These are phyloP conservation scores for Lagerstroemia speciosa DNA, from an alignment of 345 rosid genomes.

Conservation along the genomic window DNA sequence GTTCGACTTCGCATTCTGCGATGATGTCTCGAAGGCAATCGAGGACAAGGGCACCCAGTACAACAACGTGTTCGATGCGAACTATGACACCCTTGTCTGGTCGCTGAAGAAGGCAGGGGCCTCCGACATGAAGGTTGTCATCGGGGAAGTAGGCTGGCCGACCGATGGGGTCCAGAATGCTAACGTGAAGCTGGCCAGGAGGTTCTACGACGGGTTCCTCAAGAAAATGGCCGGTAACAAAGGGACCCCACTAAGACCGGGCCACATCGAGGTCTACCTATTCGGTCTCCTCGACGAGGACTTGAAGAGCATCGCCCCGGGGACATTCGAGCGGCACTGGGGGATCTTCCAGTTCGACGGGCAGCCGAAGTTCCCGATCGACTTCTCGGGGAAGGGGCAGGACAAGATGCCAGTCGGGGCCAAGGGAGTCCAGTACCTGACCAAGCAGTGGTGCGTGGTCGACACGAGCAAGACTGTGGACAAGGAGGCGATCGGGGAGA, in stretches of 20 bases:
- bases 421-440: constrained; percentile 52
- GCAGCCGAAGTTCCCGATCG: constrained; percentile 55
- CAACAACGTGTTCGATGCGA: constrained; percentile 70
- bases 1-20: constrained; percentile 51
- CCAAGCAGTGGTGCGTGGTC: constrained; percentile 51
- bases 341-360: constrained; percentile 77
- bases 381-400: constrained; percentile 48
- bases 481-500: constrained; percentile 1
- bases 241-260: constrained; percentile 65
- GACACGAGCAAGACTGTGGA: constrained; percentile 10
- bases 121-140: constrained; percentile 40
- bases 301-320: constrained; percentile 63
- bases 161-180: constrained; percentile 53
- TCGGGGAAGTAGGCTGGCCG: constrained; percentile 98
- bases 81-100: constrained; percentile 69
- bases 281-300: constrained; percentile 72
- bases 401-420: constrained; percentile 46
- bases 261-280: constrained; percentile 44
- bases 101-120: constrained; percentile 40
- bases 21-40: constrained; percentile 17
- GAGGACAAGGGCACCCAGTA: constrained; percentile 35
- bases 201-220: constrained; percentile 63
- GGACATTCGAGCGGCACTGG: constrained; percentile 82
- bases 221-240: constrained; percentile 34
- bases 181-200: constrained; percentile 28